Evolutionary conservation across 352 stramenopile species (phyloP).

Genomic region (Aphanomyces stellatus): DNA sequence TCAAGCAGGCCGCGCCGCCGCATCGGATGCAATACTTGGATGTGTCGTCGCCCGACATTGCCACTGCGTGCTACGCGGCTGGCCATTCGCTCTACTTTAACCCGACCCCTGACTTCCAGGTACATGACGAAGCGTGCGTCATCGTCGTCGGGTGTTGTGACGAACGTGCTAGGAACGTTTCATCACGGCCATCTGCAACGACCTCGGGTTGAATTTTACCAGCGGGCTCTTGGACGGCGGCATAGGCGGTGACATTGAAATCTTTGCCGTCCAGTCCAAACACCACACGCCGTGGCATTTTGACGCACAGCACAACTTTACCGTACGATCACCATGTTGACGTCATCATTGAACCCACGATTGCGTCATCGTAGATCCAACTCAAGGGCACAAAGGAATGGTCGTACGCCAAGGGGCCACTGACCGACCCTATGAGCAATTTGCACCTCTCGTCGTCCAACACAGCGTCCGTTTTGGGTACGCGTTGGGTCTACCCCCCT

Average conservation of each 20-base stretch:
- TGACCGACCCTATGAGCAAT: conserved; percentile 6
- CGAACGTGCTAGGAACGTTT: background rate
- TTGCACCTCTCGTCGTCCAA: conserved; percentile 5
- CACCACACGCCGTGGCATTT: conserved; percentile 8
- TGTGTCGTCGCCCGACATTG: conserved; percentile 1
- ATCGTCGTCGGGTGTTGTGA: background rate
- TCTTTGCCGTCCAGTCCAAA: background rate
- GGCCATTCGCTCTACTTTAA: conserved; percentile 17
- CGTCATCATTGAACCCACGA: background rate
- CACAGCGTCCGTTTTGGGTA: conserved; percentile 6
- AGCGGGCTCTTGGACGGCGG: conserved; percentile 3
- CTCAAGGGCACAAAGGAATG: conserved; percentile 1
- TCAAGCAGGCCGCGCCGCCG: background rate
- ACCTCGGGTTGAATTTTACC: conserved; percentile 7
- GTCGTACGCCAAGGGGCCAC: background rate
- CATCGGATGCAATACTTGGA: conserved; percentile 6
- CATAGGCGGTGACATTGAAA: conserved; percentile 6
- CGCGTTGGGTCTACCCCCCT: too few relatives aligned
- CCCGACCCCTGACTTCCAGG: conserved; percentile 2
- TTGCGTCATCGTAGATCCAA: conserved; percentile 6
- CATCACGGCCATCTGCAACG: background rate
- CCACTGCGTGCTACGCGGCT: background rate
- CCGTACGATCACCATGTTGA: background rate
- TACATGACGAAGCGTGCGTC: background rate
- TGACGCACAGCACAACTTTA: conserved; percentile 4